Conservation (phyloP, 768 basidiomycete species). For the Lactarius hatsudake region DNA sequence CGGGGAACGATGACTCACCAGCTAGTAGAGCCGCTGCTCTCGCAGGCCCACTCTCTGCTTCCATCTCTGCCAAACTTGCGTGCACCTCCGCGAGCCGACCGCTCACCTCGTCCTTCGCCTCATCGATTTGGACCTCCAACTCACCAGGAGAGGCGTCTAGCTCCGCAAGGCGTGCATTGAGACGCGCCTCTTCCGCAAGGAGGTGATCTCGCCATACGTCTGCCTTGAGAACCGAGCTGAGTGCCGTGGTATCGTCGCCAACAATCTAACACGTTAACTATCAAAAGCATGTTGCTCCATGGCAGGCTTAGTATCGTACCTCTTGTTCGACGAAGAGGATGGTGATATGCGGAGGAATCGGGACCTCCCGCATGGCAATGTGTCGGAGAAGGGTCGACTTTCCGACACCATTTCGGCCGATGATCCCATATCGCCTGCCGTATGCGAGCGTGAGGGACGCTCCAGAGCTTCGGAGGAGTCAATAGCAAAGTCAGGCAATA, state of each 20-base stretch:
- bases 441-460: constrained; percentile 85
- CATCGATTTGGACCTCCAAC: constrained; percentile 55
- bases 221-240: constrained; percentile 97
- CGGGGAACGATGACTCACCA: constrained; percentile 42
- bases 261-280: constrained; percentile 54
- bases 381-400: constrained; percentile 95
- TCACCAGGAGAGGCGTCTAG: constrained; percentile 68
- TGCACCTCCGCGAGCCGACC: constrained; percentile 86
- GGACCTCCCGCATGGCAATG: constrained; percentile 92
- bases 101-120: constrained; percentile 81
- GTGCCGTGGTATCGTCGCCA: constrained; percentile 89
- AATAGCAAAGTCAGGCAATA: constrained; percentile 7
- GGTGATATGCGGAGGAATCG: constrained; percentile 91
- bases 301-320: constrained; percentile 41
- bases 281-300: not conserved
- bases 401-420: constrained; percentile 78
- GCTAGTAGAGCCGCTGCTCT: constrained; percentile 86
- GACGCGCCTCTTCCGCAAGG: constrained; percentile 72
- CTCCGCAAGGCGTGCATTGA: constrained; percentile 70
- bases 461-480: constrained; percentile 53
- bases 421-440: constrained; percentile 87
- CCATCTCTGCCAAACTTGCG: constrained; percentile 90
- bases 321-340: constrained; percentile 99
- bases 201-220: constrained; percentile 98
- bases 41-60: constrained; percentile 96